These are phyloP conservation scores for Nowakowskiella sp. DNA, from an alignment of 192 early-diverging fungal species.

Conservation along the genomic window DNA sequence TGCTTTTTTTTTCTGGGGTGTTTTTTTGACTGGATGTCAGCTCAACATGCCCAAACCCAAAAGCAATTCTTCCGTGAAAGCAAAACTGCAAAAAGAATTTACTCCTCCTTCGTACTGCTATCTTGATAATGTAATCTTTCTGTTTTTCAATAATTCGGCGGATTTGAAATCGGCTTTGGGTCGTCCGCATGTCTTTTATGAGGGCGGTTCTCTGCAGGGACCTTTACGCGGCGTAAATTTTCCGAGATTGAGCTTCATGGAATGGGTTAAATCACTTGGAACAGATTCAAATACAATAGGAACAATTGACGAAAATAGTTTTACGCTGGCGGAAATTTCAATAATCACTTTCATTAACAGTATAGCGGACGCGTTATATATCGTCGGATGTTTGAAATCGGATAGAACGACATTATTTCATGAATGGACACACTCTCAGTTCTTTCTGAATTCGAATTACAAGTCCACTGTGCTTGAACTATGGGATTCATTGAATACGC, in stretches of 20 bases:
- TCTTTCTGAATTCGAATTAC: slow-evolving; percentile 20
- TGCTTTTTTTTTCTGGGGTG: no score
- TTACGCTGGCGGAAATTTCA: not conserved
- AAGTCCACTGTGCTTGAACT: slow-evolving; percentile 9
- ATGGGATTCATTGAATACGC: slow-evolving; percentile 19
- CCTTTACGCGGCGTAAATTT: slow-evolving; percentile 47
- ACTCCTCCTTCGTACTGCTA: no score
- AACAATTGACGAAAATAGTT: no score
- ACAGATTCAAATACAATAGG: no score
- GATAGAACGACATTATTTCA: slow-evolving; percentile 40
- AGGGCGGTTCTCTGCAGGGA: slow-evolving; percentile 36
- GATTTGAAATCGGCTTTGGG: slow-evolving; percentile 21
- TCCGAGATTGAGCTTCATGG: slow-evolving; percentile 7
- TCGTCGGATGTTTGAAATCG: slow-evolving; percentile 24
- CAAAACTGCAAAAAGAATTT: no score
- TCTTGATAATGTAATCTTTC: slow-evolving; percentile 20
- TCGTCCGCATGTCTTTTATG: slow-evolving; percentile 39
- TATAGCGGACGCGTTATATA: slow-evolving; percentile 10
- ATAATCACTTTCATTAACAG: not conserved
- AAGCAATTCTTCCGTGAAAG: no score
- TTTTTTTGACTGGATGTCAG: no score
- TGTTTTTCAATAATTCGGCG: slow-evolving; percentile 15
- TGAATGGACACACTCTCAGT: slow-evolving; percentile 44
- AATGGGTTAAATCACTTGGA: no score
- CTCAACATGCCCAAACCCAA: no score